Percentiles rank a stretch among this genome's conserved stretches.
These are phyloP conservation scores for Paulownia fortunei DNA, from an alignment of 257 asterid species.

Conservation along the genomic window DNA sequence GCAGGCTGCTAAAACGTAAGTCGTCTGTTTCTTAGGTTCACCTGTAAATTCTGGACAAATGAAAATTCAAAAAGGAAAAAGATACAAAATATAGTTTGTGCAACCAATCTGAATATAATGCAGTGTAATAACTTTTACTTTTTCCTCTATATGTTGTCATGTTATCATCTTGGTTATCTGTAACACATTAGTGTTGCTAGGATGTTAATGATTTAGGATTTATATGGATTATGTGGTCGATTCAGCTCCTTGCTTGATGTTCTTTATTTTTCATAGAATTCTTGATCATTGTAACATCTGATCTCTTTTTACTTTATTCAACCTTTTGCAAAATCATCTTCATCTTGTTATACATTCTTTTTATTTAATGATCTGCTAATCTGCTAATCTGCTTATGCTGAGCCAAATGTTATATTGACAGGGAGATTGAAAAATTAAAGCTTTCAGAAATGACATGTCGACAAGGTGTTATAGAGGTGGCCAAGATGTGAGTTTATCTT, in stretches of 20 bases:
- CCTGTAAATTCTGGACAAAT: not conserved
- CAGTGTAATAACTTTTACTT: not conserved
- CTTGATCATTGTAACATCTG: not conserved
- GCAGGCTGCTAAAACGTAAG: slow-evolving; percentile 98
- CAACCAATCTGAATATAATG: not conserved
- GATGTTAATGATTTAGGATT: slow-evolving; percentile 14
- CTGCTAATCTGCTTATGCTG: slow-evolving; percentile 33
- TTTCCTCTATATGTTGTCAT: not conserved
- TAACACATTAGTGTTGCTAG: not conserved
- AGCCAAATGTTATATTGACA: slow-evolving; percentile 38
- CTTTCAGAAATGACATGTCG: slow-evolving; percentile 97
- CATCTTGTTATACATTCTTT: slow-evolving; percentile 4
- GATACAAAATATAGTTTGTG: not conserved
- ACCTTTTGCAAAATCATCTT: not conserved
- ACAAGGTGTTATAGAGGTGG: slow-evolving; percentile 93
- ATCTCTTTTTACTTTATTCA: not conserved
- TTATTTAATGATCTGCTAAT: slow-evolving; percentile 8
- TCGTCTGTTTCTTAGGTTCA: slow-evolving; percentile 19
- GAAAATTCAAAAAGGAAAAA: not conserved
- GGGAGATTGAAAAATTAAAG: slow-evolving; percentile 91
- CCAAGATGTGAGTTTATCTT: slow-evolving; percentile 78
- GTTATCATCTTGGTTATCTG: slow-evolving; percentile 16
- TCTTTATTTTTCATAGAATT: not conserved
- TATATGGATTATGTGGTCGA: not conserved
- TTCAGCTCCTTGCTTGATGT: not conserved